Conservation (phyloP, 2,329 filamentous ascomycete species). For the Aspergillus phoenicis region DNA sequence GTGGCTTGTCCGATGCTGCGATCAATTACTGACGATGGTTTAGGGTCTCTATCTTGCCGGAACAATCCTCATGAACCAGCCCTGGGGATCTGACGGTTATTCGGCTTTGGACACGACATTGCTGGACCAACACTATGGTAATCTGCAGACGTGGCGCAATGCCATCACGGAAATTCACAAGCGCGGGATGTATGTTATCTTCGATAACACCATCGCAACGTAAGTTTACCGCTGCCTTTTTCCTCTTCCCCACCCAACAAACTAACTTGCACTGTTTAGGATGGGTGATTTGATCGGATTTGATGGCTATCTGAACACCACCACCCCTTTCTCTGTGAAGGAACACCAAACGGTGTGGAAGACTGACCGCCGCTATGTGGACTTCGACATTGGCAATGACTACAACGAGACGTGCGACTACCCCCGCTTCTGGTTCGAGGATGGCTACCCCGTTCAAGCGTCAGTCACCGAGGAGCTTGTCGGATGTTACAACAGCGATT, state of each 20-base stretch:
- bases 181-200: constrained; percentile 64
- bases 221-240: constrained; percentile 31
- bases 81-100: constrained; percentile 65
- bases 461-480: constrained; percentile 50
- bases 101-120: constrained; percentile 62
- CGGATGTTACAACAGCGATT: constrained; percentile 64
- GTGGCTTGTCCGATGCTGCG: not conserved
- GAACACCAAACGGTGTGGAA: constrained; percentile 64
- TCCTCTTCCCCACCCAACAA: no score
- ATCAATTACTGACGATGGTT: not conserved
- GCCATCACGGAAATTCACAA: constrained; percentile 61
- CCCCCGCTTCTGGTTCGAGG: constrained; percentile 63
- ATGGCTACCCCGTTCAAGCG: constrained; percentile 52
- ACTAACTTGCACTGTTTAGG: constrained; percentile 4
- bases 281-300: constrained; percentile 63
- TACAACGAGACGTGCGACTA: constrained; percentile 58
- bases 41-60: constrained; percentile 63
- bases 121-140: constrained; percentile 63
- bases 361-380: constrained; percentile 54
- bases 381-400: constrained; percentile 58
- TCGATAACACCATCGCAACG: constrained; percentile 67
- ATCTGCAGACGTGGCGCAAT: constrained; percentile 59
- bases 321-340: constrained; percentile 55
- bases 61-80: constrained; percentile 63
- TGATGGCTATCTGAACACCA: constrained; percentile 40